Base-by-base conservation (phyloP, 2,329 filamentous ascomycete genomes). In the Alternaria infectoria region DNA sequence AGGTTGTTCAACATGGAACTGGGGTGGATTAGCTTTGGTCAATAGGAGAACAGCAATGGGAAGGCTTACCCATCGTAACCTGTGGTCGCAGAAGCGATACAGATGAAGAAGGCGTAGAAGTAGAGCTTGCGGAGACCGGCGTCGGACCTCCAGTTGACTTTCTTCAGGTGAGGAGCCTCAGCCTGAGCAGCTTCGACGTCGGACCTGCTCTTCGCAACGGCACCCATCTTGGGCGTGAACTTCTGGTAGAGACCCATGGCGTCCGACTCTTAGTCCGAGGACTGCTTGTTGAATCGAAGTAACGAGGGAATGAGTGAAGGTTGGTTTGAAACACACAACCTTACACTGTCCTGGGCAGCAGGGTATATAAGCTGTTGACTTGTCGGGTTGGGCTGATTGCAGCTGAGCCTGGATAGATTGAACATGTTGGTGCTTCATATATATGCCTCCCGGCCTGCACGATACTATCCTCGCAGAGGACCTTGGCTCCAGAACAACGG, bases 51-150 rank as follows among this genome's bases (percentile, higher is more conserved):
- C 15, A 36, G 9, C 7, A 11, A 8, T 5, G 17, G 6, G 28
- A 32, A 25, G 32, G 59, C 81, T 64, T 79, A 86, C 85, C 83
- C 84, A 83, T 87, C 84, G 75, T 86, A 86, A 70, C 85, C 83
- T 40, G 86, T 87, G 36, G 86, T 87, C 13, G 86, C 86, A 26
- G 86, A 87, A 52, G 84, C 85, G 67, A 87, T 77, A 69, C 83
- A 86, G 57, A 86, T 83, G 57, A 86, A 76, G 66, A 84, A 76
- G 54, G 82, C 82, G 69, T 82, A 86, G 69, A 85, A 84, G 79
- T 87, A 88, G 9, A 88, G 80, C 77, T 84, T 84, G 72, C 86
- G 80, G 70, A 88, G 80, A 47, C 85, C 86, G n/a, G 86, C 83
- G 26, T 88, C 85, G 67, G 81, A 84, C 52, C 72, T 84, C 86